Evolutionary conservation across 441 rosid species (phyloP), one percentile per base, ranked within the genome.

Genomic region (Croton laevigatus): DNA sequence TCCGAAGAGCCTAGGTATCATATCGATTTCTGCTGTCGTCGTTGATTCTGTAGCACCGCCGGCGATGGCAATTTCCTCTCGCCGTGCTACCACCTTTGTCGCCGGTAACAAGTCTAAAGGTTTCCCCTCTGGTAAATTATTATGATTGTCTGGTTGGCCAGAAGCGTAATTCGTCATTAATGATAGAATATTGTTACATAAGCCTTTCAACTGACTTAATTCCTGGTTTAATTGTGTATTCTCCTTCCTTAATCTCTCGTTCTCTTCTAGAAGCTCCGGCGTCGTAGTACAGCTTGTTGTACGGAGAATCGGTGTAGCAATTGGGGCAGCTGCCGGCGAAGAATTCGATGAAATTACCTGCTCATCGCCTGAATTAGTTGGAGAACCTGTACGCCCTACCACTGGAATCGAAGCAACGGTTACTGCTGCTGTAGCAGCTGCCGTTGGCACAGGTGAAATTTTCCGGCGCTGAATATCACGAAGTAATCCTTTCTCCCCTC

Each of bases 401-500:
- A 79, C 78, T 0, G 87, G 79, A 4, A 70, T 69, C 0, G 85
- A 79, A 1, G 85, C 79, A 9, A 81, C 83, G 0, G 86, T 57
- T 3, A 73, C 83, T 3, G 81, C 79, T 0, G 84, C 81, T 0
- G 82, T 45, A 3, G 67, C 61, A 0, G 70, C 76, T 0, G 79
- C 74, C 34, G 55, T 8, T 2, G 54, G 63, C 0, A 79, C 17
- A 17, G 83, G 81, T 3, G 82, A 78, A 60, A 91, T 81, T 75
- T 94, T 94, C 71, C 98, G 82, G 0, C 98, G 89, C 66, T 91
- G 98, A 45, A 94, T 94, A 57, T 91, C 95, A 0, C 91, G 84
- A 23, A 94, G 87, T 36, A 94, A 80, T 13, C 75, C 73, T 75
- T 88, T 94, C 70, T 90, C 94, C 13, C 97, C 98, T 81, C 85